Evolutionary conservation across 2,329 filamentous ascomycete species (phyloP).

Genomic region (Ceratocystis diversiconidia): DNA sequence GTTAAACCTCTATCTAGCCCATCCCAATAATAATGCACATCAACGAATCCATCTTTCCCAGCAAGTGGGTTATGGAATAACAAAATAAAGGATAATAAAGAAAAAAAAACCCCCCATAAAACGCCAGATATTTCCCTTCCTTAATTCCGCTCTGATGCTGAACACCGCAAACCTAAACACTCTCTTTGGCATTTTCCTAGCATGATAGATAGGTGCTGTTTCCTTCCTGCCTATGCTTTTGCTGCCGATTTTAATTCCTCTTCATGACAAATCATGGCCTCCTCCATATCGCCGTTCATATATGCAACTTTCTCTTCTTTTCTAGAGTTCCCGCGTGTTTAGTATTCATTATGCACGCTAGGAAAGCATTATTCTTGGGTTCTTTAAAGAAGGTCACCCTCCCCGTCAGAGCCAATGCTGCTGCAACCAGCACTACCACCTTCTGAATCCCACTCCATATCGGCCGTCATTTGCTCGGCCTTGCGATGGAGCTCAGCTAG

Average conservation of each 20-base stretch:
- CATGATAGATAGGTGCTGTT: background rate
- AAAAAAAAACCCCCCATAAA: background rate
- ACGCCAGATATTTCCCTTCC: background rate
- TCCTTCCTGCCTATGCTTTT: background rate
- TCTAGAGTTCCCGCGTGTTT: background rate
- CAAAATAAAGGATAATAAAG: background rate
- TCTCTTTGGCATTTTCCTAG: background rate
- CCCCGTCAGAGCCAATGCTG: slow-evolving; percentile 33
- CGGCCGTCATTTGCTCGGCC: slow-evolving; percentile 36
- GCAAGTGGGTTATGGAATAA: background rate
- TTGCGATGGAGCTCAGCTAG: slow-evolving; percentile 54
- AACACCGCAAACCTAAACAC: background rate
- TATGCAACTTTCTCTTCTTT: background rate
- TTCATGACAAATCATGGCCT: background rate
- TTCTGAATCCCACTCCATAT: slow-evolving; percentile 47
- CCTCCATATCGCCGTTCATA: background rate
- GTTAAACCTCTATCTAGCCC: too few species aligned
- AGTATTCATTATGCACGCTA: background rate
- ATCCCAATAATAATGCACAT: too few species aligned
- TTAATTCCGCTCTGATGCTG: background rate
- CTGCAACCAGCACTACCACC: slow-evolving; percentile 20
- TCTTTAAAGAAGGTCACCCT: slow-evolving; percentile 37
- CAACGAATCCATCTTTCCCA: background rate
- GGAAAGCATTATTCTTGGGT: too few species aligned
- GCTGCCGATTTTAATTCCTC: background rate